These are phyloP conservation scores for Mycena maculata DNA, from an alignment of 768 basidiomycete genomes.

Conservation along the genomic window DNA sequence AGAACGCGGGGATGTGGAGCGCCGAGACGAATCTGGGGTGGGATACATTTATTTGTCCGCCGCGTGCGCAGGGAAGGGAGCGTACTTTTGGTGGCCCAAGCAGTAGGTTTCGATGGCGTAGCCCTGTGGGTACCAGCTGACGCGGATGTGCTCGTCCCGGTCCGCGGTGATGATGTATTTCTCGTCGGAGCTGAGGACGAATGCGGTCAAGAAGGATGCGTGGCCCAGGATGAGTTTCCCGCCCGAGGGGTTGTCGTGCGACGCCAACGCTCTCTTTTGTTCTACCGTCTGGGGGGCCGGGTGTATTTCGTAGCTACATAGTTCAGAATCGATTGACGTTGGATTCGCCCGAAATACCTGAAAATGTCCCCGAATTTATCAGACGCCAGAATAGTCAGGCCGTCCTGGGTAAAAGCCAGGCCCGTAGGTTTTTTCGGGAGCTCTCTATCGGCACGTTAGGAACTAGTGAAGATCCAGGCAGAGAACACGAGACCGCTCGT, in stretches of 20 bases:
- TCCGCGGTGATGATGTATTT: slow-evolving; percentile 89
- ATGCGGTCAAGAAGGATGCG: slow-evolving; percentile 83
- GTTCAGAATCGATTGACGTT: background rate
- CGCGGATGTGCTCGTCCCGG: slow-evolving; percentile 94
- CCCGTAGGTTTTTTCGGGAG: slow-evolving; percentile 86
- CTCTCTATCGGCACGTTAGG: slow-evolving; percentile 59
- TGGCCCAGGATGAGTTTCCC: slow-evolving; percentile 87
- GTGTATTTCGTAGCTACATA: slow-evolving; percentile 70
- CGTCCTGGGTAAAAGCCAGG: slow-evolving; percentile 70
- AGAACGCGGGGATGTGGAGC: slow-evolving; percentile 70
- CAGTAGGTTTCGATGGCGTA: slow-evolving; percentile 89
- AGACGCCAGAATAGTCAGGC: slow-evolving; percentile 78
- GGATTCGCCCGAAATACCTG: slow-evolving; percentile 58
- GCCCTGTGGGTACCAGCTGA: slow-evolving; percentile 90
- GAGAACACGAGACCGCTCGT: slow-evolving; percentile 63
- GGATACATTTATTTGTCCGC: background rate
- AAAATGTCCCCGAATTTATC: slow-evolving; percentile 98
- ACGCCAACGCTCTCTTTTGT: slow-evolving; percentile 56
- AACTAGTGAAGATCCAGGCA: background rate
- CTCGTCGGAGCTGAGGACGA: slow-evolving; percentile 75
- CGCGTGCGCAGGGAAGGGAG: background rate
- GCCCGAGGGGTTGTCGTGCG: slow-evolving; percentile 77
- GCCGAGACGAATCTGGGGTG: slow-evolving; percentile 83
- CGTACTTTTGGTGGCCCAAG: slow-evolving; percentile 85
- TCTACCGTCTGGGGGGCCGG: slow-evolving; percentile 44